Evolutionary conservation across 2,329 filamentous ascomycete species (phyloP).

Genomic region (Alternaria novae-zelandiae): DNA sequence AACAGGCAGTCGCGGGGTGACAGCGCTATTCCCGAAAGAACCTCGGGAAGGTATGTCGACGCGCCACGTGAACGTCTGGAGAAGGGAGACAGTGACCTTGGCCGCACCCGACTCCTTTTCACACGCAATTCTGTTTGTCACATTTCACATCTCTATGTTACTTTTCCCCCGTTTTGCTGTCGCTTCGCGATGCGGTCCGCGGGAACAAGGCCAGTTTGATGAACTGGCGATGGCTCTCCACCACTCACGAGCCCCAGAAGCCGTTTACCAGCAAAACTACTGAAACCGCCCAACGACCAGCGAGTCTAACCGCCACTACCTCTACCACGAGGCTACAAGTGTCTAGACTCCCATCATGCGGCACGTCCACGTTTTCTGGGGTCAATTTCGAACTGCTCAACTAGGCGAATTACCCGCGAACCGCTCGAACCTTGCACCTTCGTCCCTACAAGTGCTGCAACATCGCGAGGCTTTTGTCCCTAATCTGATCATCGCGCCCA

Average conservation of each 20-base stretch:
- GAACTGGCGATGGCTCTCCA: constrained; percentile 2
- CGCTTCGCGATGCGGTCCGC: constrained; percentile 1
- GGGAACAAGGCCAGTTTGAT: constrained; percentile 11
- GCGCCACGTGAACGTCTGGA: neutral
- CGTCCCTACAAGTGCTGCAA: constrained; percentile 23
- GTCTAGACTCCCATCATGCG: constrained; percentile 29
- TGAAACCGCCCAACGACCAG: constrained; percentile 12
- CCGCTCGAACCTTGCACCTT: constrained; percentile 11
- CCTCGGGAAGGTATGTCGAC: neutral
- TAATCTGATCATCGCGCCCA: constrained; percentile 22
- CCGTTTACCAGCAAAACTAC: neutral
- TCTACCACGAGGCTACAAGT: constrained; percentile 16
- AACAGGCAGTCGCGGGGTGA: neutral
- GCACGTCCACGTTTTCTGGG: constrained; percentile 25
- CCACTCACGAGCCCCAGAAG: constrained; percentile 13
- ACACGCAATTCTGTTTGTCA: neutral
- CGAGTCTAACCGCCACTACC: constrained; percentile 14
- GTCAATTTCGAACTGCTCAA: constrained; percentile 30
- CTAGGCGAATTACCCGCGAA: constrained; percentile 33
- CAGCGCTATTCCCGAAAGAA: constrained; percentile 1
- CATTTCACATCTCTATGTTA: neutral
- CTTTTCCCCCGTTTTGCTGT: neutral
- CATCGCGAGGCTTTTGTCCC: constrained; percentile 23
- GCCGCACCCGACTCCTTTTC: neutral
- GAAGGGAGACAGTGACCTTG: neutral